phyloP scores from a whole-genome alignment of 192 early-diverging fungal species.

The Rhizophagus clarus region DNA sequence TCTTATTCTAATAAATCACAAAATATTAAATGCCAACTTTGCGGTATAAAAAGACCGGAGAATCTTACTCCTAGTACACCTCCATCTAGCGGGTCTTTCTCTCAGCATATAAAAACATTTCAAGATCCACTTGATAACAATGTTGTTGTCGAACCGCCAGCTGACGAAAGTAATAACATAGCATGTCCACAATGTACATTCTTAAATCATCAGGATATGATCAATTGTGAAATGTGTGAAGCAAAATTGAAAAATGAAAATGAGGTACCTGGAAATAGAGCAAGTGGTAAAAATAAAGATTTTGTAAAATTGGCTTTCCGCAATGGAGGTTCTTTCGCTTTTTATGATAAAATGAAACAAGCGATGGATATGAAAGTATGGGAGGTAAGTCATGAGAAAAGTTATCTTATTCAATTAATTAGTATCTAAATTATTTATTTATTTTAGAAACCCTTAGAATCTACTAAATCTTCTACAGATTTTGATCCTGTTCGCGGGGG shows the following conservation, averaged over 20 bases:
- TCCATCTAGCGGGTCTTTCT: background rate
- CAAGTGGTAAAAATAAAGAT: background rate
- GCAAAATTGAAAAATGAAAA: conserved; percentile 50
- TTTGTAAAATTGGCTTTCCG: conserved; percentile 81
- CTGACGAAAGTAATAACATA: conserved; percentile 32
- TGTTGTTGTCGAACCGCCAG: too few species aligned
- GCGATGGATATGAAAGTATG: conserved; percentile 64
- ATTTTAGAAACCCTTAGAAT: background rate
- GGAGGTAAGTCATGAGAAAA: conserved; percentile 50
- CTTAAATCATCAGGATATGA: conserved; percentile 80
- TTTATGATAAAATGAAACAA: conserved; percentile 63
- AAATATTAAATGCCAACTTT: conserved; percentile 53
- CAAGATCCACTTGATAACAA: background rate
- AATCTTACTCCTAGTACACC: background rate
- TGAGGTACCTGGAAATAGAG: background rate
- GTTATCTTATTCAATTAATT: background rate
- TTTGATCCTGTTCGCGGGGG: conserved; percentile 35
- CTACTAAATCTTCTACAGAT: conserved; percentile 2
- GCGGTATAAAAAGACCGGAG: conserved; percentile 53
- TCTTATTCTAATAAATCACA: conserved; percentile 46
- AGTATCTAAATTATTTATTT: background rate
- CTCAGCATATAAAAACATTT: background rate
- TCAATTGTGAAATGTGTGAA: conserved; percentile 85
- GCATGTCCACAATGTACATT: conserved; percentile 85
- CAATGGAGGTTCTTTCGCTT: conserved; percentile 63